These are phyloP conservation scores for Acorus calamus DNA, from an alignment of 106 monocot genomes.

Conservation along the genomic window DNA sequence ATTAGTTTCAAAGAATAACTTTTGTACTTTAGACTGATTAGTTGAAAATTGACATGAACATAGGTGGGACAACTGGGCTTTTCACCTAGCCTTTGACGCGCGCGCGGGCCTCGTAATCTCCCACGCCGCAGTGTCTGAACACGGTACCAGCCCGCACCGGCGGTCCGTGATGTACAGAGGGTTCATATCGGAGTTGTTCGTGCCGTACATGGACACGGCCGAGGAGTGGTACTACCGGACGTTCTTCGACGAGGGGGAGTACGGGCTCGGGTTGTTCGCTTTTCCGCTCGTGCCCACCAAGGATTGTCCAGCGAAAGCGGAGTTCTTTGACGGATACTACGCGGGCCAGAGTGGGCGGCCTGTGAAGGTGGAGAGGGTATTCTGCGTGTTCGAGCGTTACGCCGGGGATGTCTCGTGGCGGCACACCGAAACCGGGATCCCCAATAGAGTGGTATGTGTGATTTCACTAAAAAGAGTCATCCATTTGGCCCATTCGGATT, in stretches of 20 bases:
- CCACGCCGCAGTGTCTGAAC: conserved; percentile 33
- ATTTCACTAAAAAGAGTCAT: too few species aligned
- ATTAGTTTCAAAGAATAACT: too few species aligned
- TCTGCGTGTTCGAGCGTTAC: too few species aligned
- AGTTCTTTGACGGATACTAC: too few species aligned
- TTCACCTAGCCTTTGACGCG: conserved; percentile 50
- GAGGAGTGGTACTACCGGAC: conserved; percentile 70
- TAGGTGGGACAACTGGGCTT: conserved; percentile 81
- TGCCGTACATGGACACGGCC: conserved; percentile 71
- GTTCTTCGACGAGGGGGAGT: background rate
- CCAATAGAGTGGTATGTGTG: conserved; percentile 26
- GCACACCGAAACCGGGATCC: conserved; percentile 40
- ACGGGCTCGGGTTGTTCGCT: too few species aligned
- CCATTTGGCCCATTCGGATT: too few species aligned
- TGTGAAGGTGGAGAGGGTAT: too few species aligned
- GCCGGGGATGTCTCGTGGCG: background rate
- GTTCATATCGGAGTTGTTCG: conserved; percentile 58
- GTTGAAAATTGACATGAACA: background rate
- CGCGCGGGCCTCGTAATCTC: conserved; percentile 61
- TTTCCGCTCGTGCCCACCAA: too few species aligned
- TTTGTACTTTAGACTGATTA: too few species aligned
- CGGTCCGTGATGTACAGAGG: conserved; percentile 47
- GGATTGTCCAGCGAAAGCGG: too few species aligned
- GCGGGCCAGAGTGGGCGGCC: too few species aligned
- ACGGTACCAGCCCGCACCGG: background rate